Evolutionary conservation across 2,329 filamentous ascomycete species (phyloP).

Genomic region (Colletotrichum sp.): DNA sequence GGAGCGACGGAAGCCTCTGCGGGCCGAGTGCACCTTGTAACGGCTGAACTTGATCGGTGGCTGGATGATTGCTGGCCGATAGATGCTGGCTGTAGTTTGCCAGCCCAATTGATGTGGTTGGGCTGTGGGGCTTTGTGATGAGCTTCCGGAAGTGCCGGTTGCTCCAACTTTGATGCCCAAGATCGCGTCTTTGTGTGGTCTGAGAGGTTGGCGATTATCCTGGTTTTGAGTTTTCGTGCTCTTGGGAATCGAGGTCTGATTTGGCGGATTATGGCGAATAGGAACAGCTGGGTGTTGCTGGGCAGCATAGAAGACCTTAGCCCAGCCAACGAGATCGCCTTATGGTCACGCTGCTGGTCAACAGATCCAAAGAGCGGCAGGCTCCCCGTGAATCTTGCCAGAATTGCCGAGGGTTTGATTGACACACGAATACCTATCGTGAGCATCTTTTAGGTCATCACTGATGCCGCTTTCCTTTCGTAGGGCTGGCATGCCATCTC

Average conservation of each 20-base stretch:
- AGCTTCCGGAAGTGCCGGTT: background rate
- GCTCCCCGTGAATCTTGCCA: background rate
- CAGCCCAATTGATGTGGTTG: background rate
- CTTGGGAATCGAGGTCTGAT: background rate
- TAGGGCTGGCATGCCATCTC: background rate
- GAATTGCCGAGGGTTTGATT: rapidly evolving
- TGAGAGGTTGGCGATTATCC: background rate
- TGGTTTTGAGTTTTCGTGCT: background rate
- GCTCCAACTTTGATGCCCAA: background rate
- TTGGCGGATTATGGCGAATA: background rate
- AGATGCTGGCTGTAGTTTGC: background rate
- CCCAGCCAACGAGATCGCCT: background rate
- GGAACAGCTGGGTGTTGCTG: background rate
- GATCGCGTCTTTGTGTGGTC: background rate
- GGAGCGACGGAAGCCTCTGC: background rate
- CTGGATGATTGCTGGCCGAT: background rate
- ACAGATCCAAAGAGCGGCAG: background rate
- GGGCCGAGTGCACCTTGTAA: background rate
- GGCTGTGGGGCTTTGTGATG: background rate
- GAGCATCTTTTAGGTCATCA: rapidly evolving
- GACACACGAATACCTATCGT: rapidly evolving
- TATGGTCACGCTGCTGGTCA: background rate
- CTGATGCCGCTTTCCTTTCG: background rate
- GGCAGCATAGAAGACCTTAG: background rate
- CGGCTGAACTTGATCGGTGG: background rate